These are phyloP conservation scores for Microstegium vimineum DNA, from an alignment of 176 grass and related monocot species.

Conservation along the genomic window DNA sequence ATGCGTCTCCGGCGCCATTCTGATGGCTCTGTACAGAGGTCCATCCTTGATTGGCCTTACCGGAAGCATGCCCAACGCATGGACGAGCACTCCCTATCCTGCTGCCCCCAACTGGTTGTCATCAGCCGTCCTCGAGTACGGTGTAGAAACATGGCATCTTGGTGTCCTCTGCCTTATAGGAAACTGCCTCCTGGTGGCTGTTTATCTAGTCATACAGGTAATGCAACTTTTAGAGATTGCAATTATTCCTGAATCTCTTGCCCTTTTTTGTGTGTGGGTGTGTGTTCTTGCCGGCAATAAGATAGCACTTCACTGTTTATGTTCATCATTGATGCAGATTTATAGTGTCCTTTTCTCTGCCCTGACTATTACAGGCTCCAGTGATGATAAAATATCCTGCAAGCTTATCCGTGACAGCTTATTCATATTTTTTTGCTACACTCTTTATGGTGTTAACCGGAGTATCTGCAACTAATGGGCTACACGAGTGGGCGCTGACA, in stretches of 20 bases:
- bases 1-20: slow-evolving; percentile 65
- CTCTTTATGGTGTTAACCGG: slow-evolving; percentile 82
- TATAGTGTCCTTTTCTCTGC: not conserved
- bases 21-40: slow-evolving; percentile 83
- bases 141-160: slow-evolving; percentile 60
- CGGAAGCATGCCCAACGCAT: not conserved
- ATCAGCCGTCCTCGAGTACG: slow-evolving; percentile 16
- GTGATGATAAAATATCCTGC: slow-evolving; percentile 73
- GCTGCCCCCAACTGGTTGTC: slow-evolving; percentile 23
- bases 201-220: slow-evolving; percentile 92
- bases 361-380: slow-evolving; percentile 50
- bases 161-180: slow-evolving; percentile 76
- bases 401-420: slow-evolving; percentile 90
- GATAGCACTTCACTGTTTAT: not conserved
- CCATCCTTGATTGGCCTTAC: slow-evolving; percentile 55
- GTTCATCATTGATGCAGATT: not conserved
- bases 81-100: not conserved
- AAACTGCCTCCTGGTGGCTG: slow-evolving; percentile 78
- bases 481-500: slow-evolving; percentile 77
- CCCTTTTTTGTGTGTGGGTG: not conserved
- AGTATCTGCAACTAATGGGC: slow-evolving; percentile 46
- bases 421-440: slow-evolving; percentile 73
- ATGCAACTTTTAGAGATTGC: not conserved
- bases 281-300: not conserved
- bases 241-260: not conserved